Conservation (phyloP, 257 asterid genomes). For the Gardenia jasminoides region DNA sequence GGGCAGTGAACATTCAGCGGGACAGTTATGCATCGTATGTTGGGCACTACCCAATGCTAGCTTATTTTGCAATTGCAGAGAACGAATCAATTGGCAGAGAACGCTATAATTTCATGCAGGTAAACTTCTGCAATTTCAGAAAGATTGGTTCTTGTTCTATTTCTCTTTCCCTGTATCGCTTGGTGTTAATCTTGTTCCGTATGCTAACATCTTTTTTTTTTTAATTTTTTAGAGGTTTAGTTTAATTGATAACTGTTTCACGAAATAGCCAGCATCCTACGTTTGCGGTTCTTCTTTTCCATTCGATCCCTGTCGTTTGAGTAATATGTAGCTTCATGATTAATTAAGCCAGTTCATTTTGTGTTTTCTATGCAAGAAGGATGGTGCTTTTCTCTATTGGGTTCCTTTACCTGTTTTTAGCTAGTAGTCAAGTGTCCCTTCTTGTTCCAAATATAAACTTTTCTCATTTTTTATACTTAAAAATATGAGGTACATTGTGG, state of each 20-base stretch:
- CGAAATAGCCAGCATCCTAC: not conserved
- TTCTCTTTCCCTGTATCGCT: not conserved
- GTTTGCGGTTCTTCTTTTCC: not conserved
- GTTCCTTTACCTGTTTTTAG: not conserved
- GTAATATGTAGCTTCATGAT: not conserved
- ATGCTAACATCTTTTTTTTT: not conserved
- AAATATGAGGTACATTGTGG: not conserved
- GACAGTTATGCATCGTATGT: slow-evolving; percentile 90
- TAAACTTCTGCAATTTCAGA: slow-evolving; percentile 7
- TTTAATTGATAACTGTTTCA: not conserved
- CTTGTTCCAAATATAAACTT: too few species aligned
- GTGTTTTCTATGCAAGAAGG: not conserved
- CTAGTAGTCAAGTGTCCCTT: too few species aligned
- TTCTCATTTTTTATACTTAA: not conserved
- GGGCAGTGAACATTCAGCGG: slow-evolving; percentile 97
- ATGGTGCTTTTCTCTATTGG: not conserved
- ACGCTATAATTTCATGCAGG: slow-evolving; percentile 99
- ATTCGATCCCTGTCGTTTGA: not conserved
- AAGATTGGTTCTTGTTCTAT: not conserved
- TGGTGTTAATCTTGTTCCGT: not conserved
- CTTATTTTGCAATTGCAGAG: slow-evolving; percentile 90
- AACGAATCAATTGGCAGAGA: slow-evolving; percentile 97
- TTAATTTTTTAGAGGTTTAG: not conserved
- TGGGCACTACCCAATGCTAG: slow-evolving; percentile 87
- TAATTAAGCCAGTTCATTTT: not conserved